phyloP scores from a whole-genome alignment of 768 basidiomycete species.

The Lactarius hengduanensis region DNA sequence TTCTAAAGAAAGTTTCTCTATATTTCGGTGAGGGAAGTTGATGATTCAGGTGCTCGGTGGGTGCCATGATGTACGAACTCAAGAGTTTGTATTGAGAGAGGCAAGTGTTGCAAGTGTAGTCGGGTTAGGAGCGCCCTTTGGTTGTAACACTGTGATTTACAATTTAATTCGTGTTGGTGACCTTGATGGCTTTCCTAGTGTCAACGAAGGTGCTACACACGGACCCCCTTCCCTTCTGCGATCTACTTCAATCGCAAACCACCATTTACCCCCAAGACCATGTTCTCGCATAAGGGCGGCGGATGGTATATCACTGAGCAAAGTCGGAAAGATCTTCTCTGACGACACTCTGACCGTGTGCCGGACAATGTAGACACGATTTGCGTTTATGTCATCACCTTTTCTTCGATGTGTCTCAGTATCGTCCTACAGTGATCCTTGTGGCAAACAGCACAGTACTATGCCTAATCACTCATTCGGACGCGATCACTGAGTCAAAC shows the following conservation, averaged over 20 bases:
- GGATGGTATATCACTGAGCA: too few species aligned
- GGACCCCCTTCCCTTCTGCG: neutral
- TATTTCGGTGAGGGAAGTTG: constrained; percentile 28
- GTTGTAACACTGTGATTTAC: neutral
- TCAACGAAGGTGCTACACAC: neutral
- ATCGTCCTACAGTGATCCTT: too few species aligned
- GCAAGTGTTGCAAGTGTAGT: neutral
- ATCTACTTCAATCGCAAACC: neutral
- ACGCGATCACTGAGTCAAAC: too few species aligned
- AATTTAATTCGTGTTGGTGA: neutral
- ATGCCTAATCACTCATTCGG: too few species aligned
- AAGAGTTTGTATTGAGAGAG: neutral
- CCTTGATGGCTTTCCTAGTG: neutral
- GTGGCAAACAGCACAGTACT: too few species aligned
- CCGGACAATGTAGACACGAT: too few species aligned
- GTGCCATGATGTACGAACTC: neutral
- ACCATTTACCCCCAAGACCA: neutral
- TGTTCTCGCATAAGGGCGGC: neutral
- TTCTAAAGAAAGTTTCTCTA: constrained; percentile 29
- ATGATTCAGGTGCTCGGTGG: neutral
- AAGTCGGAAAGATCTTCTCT: too few species aligned
- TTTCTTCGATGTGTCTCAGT: too few species aligned
- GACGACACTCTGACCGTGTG: too few species aligned
- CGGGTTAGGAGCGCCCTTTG: neutral
- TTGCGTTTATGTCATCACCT: too few species aligned